Conservation (phyloP, 148 eudicot genomes). For the Fagopyrum homotropicum region DNA sequence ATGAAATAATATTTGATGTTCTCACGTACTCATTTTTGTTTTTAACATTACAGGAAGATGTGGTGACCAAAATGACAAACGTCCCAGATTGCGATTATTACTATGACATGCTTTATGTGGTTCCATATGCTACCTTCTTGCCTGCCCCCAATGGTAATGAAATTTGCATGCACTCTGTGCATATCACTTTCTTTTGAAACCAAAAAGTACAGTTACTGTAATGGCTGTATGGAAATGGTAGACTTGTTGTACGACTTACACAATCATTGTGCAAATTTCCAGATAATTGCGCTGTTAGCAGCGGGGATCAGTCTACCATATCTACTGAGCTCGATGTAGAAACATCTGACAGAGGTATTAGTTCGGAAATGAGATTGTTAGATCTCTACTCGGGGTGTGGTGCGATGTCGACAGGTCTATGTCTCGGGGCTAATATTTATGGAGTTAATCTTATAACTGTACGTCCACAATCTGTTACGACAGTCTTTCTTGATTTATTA, state of each 20-base stretch:
- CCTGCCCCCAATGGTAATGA: constrained; percentile 38
- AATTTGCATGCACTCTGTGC: background rate
- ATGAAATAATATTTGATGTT: background rate
- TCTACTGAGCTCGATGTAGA: constrained; percentile 40
- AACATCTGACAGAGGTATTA: background rate
- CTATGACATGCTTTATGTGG: constrained; percentile 52
- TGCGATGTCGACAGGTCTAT: constrained; percentile 77
- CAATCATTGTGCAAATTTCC: constrained; percentile 3
- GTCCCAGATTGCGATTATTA: constrained; percentile 49
- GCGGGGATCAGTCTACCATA: constrained; percentile 55
- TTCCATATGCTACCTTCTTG: constrained; percentile 51
- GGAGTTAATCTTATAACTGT: constrained; percentile 70
- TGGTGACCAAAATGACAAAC: constrained; percentile 18
- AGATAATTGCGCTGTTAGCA: constrained; percentile 26
- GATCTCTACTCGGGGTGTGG: constrained; percentile 76
- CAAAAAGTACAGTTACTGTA: background rate
- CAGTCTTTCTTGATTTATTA: no score
- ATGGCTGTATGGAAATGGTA: background rate
- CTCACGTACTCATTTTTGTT: background rate
- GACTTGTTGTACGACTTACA: background rate
- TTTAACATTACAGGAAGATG: constrained; percentile 34
- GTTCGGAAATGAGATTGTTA: constrained; percentile 26
- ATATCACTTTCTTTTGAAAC: background rate
- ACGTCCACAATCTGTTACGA: constrained; percentile 12
- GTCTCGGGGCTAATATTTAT: constrained; percentile 49